These are phyloP conservation scores for Coemansia sp. DNA, from an alignment of 192 early-diverging fungal genomes.

Conservation along the genomic window DNA sequence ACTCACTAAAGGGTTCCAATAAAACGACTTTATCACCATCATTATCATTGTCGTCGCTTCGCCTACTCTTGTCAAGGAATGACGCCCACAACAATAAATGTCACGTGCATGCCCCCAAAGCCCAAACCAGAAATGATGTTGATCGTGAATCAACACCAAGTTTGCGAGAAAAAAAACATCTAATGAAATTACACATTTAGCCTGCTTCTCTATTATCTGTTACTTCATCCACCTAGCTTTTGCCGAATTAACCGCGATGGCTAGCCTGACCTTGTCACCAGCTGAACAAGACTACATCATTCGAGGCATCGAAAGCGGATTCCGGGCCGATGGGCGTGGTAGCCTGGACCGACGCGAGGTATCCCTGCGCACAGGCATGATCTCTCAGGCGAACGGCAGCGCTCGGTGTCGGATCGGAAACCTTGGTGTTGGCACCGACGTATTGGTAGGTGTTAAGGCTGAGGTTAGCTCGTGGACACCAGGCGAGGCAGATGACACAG, in stretches of 20 bases:
- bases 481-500: constrained; percentile 59
- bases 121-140: not conserved
- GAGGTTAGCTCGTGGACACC: constrained; percentile 70
- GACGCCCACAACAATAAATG: not conserved
- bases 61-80: not conserved
- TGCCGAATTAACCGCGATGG: constrained; percentile 25
- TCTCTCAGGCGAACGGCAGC: constrained; percentile 89
- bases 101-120: not conserved
- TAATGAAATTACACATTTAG: not conserved
- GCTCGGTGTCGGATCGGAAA: constrained; percentile 61
- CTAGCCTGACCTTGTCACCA: constrained; percentile 63
- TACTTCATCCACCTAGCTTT: not conserved
- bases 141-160: not conserved
- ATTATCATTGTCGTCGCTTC: too few species aligned
- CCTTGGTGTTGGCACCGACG: constrained; percentile 79
- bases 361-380: constrained; percentile 79
- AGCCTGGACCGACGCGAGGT: constrained; percentile 75
- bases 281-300: constrained; percentile 82
- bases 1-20: too few species aligned
- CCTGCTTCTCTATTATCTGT: not conserved
- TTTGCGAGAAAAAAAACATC: not conserved
- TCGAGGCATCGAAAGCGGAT: constrained; percentile 72
- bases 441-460: constrained; percentile 93
- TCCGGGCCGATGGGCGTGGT: constrained; percentile 86
- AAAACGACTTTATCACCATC: too few species aligned